Evolutionary conservation across 129 eudicot genomes (phyloP), one percentile per base, ranked within the genome.

Genomic region (Flaveria robusta): DNA sequence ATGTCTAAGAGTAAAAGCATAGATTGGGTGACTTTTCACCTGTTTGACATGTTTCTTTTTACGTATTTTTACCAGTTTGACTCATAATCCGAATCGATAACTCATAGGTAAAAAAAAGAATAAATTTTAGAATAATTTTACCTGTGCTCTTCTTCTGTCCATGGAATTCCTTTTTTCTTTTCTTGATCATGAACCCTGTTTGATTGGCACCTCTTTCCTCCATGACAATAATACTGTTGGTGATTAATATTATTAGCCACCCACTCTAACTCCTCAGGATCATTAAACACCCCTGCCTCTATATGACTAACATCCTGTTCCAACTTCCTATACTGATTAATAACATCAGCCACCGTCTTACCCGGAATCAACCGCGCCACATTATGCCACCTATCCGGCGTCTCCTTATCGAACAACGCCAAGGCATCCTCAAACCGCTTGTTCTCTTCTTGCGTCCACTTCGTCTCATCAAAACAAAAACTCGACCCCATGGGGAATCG

Each of bases 121-220:
- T 41, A 1, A 37, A 9, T 20, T 41, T 22, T n/a, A 46, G 55
- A 45, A 5, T 71, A 27, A 60, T 47, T 71, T 52, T 47, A 92
- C 98, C 96, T 89, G 87, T 92, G 98, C 66, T 92, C 98, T 86
- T 92, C 96, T 71, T 92, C 96, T 10, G 96, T 89, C 98, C 98
- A 92, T 2, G 98, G 96, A 9, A 92, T 89, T 39, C 98, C 98
- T 77, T 87, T 92, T 66, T 89, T 92, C 93, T 93, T 88, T 77
- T 89, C 98, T 22, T 87, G 97, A 68, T 89, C 92, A 65, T 83
- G 75, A 75, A 79, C 26, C 68, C 82, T 79, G 39, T 52, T 66
- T 19, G 85, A 70, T 16, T 77, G 70, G 75, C 80, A 72, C 39
- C 86, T 79, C 72, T 84, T 85, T 18, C 86, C 85, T n/a, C 82